These are phyloP conservation scores for Dioszegia crocea DNA, from an alignment of 768 basidiomycete genomes.

Conservation along the genomic window DNA sequence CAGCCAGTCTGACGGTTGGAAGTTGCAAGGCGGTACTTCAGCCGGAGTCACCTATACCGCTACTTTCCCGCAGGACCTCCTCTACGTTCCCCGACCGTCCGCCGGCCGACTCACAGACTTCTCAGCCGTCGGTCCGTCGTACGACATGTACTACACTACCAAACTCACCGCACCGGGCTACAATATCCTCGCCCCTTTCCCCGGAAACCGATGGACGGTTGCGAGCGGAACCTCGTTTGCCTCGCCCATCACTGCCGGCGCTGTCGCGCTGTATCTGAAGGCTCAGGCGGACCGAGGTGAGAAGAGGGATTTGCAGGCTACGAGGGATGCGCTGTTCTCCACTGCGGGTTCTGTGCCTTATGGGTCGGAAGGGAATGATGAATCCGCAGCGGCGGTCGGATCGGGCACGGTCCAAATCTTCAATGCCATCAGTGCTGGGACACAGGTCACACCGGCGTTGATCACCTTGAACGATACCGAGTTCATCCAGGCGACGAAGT, in stretches of 20 bases:
- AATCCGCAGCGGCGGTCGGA: constrained; percentile 43
- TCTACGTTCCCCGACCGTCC: constrained; percentile 4
- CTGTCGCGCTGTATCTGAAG: constrained; percentile 47
- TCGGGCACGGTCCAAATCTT: constrained; percentile 56
- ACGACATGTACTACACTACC: constrained; percentile 57
- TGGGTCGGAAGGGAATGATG: constrained; percentile 26
- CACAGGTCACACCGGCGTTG: constrained; percentile 58
- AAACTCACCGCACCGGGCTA: constrained; percentile 57
- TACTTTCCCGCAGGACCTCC: constrained; percentile 2
- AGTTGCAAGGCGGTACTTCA: background rate
- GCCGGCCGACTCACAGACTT: constrained; percentile 2
- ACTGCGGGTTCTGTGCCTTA: constrained; percentile 25
- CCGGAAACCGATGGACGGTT: constrained; percentile 29
- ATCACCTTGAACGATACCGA: constrained; percentile 64
- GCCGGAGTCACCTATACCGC: background rate
- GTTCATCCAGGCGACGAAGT: constrained; percentile 52
- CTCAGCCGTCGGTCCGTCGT: constrained; percentile 57
- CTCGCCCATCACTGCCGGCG: constrained; percentile 41
- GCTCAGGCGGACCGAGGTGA: constrained; percentile 31
- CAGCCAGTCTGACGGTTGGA: background rate
- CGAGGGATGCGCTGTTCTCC: constrained; percentile 34
- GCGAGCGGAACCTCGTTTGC: constrained; percentile 34
- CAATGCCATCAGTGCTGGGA: constrained; percentile 58
- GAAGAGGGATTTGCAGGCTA: constrained; percentile 17
- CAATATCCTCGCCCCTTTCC: constrained; percentile 25